phyloP scores from a whole-genome alignment of 2,329 filamentous ascomycete species.

The Ceratocystis eucalypticola region DNA sequence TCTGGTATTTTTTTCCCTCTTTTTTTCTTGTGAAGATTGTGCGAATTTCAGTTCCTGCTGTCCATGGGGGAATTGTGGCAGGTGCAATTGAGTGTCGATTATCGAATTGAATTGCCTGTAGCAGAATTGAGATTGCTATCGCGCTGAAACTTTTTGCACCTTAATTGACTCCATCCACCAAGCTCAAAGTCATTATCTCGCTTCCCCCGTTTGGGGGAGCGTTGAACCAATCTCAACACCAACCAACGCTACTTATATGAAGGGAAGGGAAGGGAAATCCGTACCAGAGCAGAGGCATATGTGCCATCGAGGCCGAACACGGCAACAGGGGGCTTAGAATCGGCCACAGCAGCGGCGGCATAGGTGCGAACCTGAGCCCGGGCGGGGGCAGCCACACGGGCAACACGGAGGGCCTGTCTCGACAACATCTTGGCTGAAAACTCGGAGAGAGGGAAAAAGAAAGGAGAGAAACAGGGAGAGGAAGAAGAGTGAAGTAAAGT shows the following conservation, averaged over 20 bases:
- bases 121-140: neutral
- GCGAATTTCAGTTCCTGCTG: neutral
- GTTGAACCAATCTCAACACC: neutral
- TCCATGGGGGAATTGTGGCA: neutral
- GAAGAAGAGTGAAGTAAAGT: conserved; percentile 21
- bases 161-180: neutral
- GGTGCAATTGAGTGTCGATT: neutral
- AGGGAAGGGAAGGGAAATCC: conserved; percentile 25
- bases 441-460: conserved; percentile 1
- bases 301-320: conserved; percentile 95
- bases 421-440: conserved; percentile 37
- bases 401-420: conserved; percentile 44
- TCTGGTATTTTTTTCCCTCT: neutral
- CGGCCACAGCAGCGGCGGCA: conserved; percentile 60
- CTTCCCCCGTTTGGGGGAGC: too few relatives aligned
- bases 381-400: conserved; percentile 48
- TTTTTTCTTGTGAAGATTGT: neutral
- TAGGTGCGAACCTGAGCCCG: conserved; percentile 57
- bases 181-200: neutral
- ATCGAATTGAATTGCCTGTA: neutral
- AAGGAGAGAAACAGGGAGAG: conserved; percentile 23
- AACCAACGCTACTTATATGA: neutral
- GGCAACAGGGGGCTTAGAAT: conserved; percentile 69
- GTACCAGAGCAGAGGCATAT: conserved; percentile 96
- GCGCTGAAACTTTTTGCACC: conserved; percentile 1